Conservation (phyloP, 805 yeast genomes). For the Kluyveromyces starmeri region DNA sequence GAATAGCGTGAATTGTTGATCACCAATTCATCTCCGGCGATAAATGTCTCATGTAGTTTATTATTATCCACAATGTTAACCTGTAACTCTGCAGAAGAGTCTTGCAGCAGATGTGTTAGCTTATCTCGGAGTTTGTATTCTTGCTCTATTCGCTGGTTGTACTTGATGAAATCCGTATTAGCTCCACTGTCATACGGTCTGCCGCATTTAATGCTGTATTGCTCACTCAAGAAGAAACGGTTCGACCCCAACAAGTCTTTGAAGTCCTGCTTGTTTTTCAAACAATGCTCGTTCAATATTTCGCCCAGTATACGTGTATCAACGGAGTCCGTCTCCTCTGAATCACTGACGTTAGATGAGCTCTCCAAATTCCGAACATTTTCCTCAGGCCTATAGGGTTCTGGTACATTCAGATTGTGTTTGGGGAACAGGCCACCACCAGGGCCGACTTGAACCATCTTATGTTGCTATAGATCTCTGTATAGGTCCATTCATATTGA, state of each 20-base stretch:
- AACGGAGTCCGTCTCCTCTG: background rate
- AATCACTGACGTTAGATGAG: no score
- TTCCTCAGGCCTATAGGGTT: background rate
- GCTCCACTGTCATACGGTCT: constrained; percentile 4
- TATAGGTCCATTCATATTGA: no score
- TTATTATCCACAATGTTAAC: constrained; percentile 15
- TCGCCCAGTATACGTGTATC: constrained; percentile 7
- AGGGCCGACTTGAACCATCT: constrained; percentile 5
- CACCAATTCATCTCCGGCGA: constrained; percentile 12
- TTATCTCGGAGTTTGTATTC: constrained; percentile 28
- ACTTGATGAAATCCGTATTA: constrained; percentile 26
- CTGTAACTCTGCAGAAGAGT: constrained; percentile 10
- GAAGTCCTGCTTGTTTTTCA: constrained; percentile 12
- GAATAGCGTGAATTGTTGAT: background rate
- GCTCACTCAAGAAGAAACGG: constrained; percentile 18
- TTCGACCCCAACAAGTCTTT: constrained; percentile 14
- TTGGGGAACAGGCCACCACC: constrained; percentile 16
- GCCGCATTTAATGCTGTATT: constrained; percentile 10
- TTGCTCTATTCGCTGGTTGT: constrained; percentile 27
- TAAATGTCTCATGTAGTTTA: constrained; percentile 11
- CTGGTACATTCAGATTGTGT: constrained; percentile 4
- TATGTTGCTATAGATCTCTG: no score
- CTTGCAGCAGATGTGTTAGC: constrained; percentile 14
- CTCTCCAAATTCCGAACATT: no score
- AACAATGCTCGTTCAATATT: constrained; percentile 14